A percentile compares a stretch with the other conserved stretches of the same genome.
phyloP scores from a whole-genome alignment of 306 rosid species.

The Rubus idaeus region DNA sequence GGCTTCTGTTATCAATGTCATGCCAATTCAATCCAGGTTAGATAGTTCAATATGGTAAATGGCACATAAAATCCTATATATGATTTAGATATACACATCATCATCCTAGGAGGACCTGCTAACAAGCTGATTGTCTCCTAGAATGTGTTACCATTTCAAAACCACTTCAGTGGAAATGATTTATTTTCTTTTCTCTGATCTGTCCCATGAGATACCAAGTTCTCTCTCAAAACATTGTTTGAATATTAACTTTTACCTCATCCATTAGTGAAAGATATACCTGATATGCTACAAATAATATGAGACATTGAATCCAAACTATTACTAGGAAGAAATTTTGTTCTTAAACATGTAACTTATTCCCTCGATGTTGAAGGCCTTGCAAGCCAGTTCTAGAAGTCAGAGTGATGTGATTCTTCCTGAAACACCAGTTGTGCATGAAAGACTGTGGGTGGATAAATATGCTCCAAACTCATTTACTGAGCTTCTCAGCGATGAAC shows the following conservation, averaged over 20 bases:
- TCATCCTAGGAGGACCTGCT: neutral
- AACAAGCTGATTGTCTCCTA: neutral
- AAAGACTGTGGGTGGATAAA: constrained; percentile 94
- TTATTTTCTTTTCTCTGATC: neutral
- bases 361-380: constrained; percentile 46
- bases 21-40: neutral
- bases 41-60: neutral
- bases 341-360: constrained; percentile 11
- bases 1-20: neutral
- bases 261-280: neutral
- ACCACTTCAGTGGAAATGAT: neutral
- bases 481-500: constrained; percentile 97
- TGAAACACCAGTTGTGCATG: constrained; percentile 50
- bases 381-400: constrained; percentile 60
- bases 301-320: constrained; percentile 3
- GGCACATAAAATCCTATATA: neutral
- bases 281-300: neutral
- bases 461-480: constrained; percentile 85
- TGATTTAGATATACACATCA: neutral
- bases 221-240: neutral
- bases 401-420: constrained; percentile 51
- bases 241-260: neutral
- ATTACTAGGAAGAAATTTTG: constrained; percentile 10
- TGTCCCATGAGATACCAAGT: neutral
- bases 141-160: neutral